These are phyloP conservation scores for Forsythia suspensa DNA, from an alignment of 257 asterid species.

Conservation along the genomic window DNA sequence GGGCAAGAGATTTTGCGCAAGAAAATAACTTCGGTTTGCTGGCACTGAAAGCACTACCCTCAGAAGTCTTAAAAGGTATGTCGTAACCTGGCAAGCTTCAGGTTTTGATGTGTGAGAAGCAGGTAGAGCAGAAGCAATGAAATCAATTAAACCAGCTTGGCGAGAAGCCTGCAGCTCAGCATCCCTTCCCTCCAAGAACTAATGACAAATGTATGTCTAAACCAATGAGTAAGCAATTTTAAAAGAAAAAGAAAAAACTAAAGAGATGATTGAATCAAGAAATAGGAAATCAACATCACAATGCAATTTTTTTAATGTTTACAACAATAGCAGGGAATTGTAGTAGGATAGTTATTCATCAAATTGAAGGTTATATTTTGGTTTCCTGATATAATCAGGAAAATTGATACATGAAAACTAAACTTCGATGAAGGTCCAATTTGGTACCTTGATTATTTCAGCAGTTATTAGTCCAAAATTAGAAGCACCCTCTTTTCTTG, in stretches of 20 bases:
- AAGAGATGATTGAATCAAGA: slow-evolving; percentile 7
- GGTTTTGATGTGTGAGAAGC: slow-evolving; percentile 96
- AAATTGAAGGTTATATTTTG: background rate
- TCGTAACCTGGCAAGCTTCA: slow-evolving; percentile 89
- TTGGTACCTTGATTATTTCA: slow-evolving; percentile 83
- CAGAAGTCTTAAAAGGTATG: slow-evolving; percentile 80
- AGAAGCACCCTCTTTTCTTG: slow-evolving; percentile 92
- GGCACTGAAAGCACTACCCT: slow-evolving; percentile 60
- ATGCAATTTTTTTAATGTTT: background rate
- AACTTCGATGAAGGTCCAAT: slow-evolving; percentile 9
- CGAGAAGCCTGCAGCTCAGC: slow-evolving; percentile 97
- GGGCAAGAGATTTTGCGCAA: slow-evolving; percentile 92
- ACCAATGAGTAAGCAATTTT: slow-evolving; percentile 24
- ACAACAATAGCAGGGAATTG: background rate
- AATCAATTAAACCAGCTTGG: slow-evolving; percentile 95
- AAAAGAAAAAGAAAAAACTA: slow-evolving; percentile 9
- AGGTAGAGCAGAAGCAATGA: slow-evolving; percentile 96
- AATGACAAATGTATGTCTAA: slow-evolving; percentile 24
- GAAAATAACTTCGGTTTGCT: slow-evolving; percentile 82
- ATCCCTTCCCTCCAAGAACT: slow-evolving; percentile 94
- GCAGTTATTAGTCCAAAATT: slow-evolving; percentile 86
- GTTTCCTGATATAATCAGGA: background rate
- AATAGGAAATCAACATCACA: background rate
- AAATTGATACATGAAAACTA: background rate
- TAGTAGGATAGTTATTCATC: background rate